Percentiles rank a stretch among this genome's conserved stretches.
These are phyloP conservation scores for Physcia stellaris DNA, from an alignment of 495 filamentous ascomycete genomes.

Conservation along the genomic window DNA sequence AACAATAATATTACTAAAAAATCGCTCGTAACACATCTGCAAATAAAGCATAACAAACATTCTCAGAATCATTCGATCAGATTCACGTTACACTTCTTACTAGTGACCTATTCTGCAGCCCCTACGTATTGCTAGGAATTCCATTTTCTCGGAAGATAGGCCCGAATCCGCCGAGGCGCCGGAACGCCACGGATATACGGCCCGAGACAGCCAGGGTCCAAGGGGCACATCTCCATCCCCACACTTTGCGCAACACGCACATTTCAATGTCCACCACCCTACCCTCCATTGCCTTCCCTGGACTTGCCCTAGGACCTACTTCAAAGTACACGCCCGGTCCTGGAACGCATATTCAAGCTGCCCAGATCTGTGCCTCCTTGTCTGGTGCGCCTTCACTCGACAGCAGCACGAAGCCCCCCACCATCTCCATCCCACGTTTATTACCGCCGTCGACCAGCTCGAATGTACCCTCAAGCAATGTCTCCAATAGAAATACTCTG, in stretches of 20 bases:
- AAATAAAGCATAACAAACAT: no score
- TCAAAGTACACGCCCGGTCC: constrained; percentile 54
- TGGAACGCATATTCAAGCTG: constrained; percentile 65
- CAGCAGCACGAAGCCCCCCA: constrained; percentile 17
- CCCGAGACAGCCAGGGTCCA: no score
- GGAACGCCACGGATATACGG: no score
- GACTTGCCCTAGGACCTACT: constrained; percentile 60
- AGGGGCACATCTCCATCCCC: no score
- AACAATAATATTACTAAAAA: no score
- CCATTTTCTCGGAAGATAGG: no score
- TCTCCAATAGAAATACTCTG: constrained; percentile 50
- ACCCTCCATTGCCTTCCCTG: constrained; percentile 34
- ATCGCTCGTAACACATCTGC: no score
- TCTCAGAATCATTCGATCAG: no score
- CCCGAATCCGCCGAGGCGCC: no score
- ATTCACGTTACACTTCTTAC: no score
- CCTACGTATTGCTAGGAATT: no score
- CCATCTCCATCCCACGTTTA: constrained; percentile 19
- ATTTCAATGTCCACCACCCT: constrained; percentile 6
- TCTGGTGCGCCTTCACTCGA: constrained; percentile 39
- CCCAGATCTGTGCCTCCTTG: constrained; percentile 63
- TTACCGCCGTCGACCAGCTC: constrained; percentile 24
- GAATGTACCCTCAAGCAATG: constrained; percentile 11
- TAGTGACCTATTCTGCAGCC: no score
- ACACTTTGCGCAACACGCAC: not conserved